A percentile compares a stretch with the other conserved stretches of the same genome.
Evolutionary conservation across 2,329 filamentous ascomycete genomes (phyloP).

Genomic region (Dactylellina sp.): DNA sequence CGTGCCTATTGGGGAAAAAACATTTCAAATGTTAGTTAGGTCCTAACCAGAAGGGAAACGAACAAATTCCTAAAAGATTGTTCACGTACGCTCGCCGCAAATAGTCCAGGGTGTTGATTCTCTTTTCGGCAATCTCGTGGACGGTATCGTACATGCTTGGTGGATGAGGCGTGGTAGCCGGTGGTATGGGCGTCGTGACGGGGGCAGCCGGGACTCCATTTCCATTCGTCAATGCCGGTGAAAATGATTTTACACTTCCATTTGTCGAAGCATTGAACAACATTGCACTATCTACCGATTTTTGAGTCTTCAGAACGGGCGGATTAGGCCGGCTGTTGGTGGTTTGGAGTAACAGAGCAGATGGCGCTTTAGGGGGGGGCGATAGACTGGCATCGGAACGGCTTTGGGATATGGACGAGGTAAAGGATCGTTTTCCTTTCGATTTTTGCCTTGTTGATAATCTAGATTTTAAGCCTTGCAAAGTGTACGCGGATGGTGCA

Average conservation of each 20-base stretch:
- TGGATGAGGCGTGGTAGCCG: constrained; percentile 33
- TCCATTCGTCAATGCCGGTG: constrained; percentile 39
- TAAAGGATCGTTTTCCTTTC: constrained; percentile 55
- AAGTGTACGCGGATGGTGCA: constrained; percentile 42
- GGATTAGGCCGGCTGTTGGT: constrained; percentile 41
- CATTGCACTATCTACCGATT: constrained; percentile 55
- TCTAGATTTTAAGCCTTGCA: constrained; percentile 52
- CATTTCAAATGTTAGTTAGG: constrained; percentile 4
- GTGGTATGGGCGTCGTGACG: constrained; percentile 26
- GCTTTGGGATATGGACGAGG: constrained; percentile 31
- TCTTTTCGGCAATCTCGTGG: constrained; percentile 87
- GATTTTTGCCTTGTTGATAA: constrained; percentile 54
- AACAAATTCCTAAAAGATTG: no score
- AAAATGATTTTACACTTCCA: constrained; percentile 38
- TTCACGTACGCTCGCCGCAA: constrained; percentile 83
- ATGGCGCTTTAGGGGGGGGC: constrained; percentile 37
- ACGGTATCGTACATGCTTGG: constrained; percentile 74
- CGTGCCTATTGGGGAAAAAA: no score
- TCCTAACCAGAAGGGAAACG: no score
- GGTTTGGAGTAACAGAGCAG: constrained; percentile 24
- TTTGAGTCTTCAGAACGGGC: constrained; percentile 51
- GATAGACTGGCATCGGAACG: constrained; percentile 40
- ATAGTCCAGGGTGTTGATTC: constrained; percentile 94
- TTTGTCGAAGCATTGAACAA: constrained; percentile 31
- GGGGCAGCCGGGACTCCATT: constrained; percentile 25